Evolutionary conservation across 2,329 filamentous ascomycete genomes (phyloP).

Genomic region (Stemphylium vesicarium): DNA sequence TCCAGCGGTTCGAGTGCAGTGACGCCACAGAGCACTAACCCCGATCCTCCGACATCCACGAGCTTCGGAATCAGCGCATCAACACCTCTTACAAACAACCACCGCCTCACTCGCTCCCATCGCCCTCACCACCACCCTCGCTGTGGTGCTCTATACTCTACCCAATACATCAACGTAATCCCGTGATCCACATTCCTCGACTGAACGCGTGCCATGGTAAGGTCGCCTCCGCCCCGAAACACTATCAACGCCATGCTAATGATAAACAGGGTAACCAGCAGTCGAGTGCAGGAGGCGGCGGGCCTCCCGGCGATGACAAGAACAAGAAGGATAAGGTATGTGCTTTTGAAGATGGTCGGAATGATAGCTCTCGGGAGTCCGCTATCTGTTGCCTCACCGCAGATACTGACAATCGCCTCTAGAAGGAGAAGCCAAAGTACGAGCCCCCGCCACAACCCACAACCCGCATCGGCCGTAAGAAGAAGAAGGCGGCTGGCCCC

Average conservation of each 20-base stretch:
- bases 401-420: constrained; percentile 6
- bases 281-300: constrained; percentile 81
- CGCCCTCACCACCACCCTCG: constrained; percentile 18
- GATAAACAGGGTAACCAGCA: constrained; percentile 75
- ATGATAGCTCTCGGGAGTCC: neutral
- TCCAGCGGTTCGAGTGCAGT: constrained; percentile 22
- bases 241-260: constrained; percentile 46
- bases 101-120: constrained; percentile 22
- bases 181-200: neutral
- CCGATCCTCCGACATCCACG: constrained; percentile 17
- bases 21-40: constrained; percentile 28
- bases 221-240: constrained; percentile 26
- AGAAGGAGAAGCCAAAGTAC: constrained; percentile 99
- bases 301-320: constrained; percentile 73
- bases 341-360: neutral
- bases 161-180: neutral
- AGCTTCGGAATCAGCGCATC: constrained; percentile 35
- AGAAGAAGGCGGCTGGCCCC: constrained; percentile 92
- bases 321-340: constrained; percentile 82
- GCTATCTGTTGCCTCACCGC: constrained; percentile 9
- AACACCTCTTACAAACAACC: constrained; percentile 43
- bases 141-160: neutral
- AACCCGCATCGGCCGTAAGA: constrained; percentile 96
- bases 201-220: constrained; percentile 44
- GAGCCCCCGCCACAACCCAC: constrained; percentile 97